Evolutionary conservation across 2,329 filamentous ascomycete genomes (phyloP), one percentile per base, ranked within the genome.

Genomic region (Alternaria brassicae): DNA sequence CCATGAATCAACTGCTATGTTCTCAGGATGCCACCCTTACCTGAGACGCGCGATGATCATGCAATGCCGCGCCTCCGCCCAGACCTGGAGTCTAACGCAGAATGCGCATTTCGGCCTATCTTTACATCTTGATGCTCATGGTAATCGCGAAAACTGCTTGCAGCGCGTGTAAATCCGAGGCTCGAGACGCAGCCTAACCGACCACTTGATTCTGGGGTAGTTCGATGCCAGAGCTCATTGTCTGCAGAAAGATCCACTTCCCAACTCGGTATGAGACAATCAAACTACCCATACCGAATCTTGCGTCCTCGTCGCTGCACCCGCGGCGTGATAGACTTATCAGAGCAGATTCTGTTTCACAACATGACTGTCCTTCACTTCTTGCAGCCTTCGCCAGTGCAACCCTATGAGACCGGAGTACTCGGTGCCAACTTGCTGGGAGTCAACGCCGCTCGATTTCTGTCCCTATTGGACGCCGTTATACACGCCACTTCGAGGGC

Each of bases 51-150:
- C 55, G 52, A 60, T 40, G 32, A 48, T 60, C 59, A 56, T 58
- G 50, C 51, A 41, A 53, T 53, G 63, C 66, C 61, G 48, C 60
- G 65, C 54, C 52, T 19, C 23, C 23, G 64, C 64, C 66, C 58
- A 68, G 64, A 60, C 62, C 55, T 57, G 55, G 34, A 32, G 15
- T 42, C 25, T 48, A 49, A 49, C 34, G n/a, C 36, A 53, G 41
- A 32, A 42, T 54, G 44, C 54, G 12, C 13, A 41, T 34, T 58
- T 62, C 60, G 60, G 54, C 34, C 36, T 34, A 53, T 56, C 48
- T 36, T 60, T 60, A n/a, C 23, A 32, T 53, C 10, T 52, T 53
- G 45, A 25, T 23, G 32, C 19, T n/a, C 52, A 41, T 44, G 37
- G 34, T 9, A 42, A 61, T 42, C 25, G 50, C 13, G 34, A 45